Evolutionary conservation across 1,284 basidiomycete species (phyloP).

Genomic region (Malassezia furfur): DNA sequence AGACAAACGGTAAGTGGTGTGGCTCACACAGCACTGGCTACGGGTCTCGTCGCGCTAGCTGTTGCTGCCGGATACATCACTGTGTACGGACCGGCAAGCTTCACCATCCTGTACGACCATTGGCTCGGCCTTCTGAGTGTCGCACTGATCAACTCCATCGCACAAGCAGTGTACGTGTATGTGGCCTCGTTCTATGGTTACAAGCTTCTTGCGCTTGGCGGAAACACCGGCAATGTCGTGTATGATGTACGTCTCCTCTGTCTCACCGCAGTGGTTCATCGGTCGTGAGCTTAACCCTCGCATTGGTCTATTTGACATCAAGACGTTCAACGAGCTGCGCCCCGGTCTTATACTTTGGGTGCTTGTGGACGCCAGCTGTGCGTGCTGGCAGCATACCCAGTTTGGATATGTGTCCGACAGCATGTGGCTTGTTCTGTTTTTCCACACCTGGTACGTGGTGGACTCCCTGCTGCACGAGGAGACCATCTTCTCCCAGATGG

Average conservation of each 20-base stretch:
- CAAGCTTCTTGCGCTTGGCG: slow-evolving; percentile 71
- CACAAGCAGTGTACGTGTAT: slow-evolving; percentile 62
- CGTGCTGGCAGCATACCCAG: slow-evolving; percentile 76
- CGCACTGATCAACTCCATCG: slow-evolving; percentile 65
- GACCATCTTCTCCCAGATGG: slow-evolving; percentile 88
- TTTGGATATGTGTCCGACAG: slow-evolving; percentile 75
- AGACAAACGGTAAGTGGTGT: slow-evolving; percentile 73
- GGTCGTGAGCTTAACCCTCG: slow-evolving; percentile 87
- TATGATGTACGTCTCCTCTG: slow-evolving; percentile 65
- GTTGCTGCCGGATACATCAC: slow-evolving; percentile 62
- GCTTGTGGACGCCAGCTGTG: slow-evolving; percentile 80
- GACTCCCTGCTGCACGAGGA: slow-evolving; percentile 53
- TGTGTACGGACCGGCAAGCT: slow-evolving; percentile 65
- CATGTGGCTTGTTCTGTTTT: slow-evolving; percentile 77
- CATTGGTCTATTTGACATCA: slow-evolving; percentile 81
- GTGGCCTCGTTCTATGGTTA: slow-evolving; percentile 59
- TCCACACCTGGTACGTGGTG: slow-evolving; percentile 77
- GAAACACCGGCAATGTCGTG: slow-evolving; percentile 76
- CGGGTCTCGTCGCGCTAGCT: slow-evolving; percentile 55
- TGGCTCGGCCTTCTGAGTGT: slow-evolving; percentile 84
- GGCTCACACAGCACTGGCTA: slow-evolving; percentile 63
- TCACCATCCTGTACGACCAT: slow-evolving; percentile 84
- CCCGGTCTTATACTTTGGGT: slow-evolving; percentile 93
- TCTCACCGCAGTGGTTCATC: slow-evolving; percentile 69
- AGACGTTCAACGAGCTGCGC: slow-evolving; percentile 71